phyloP scores from a whole-genome alignment of 805 yeast species.

The Candida michaelii region DNA sequence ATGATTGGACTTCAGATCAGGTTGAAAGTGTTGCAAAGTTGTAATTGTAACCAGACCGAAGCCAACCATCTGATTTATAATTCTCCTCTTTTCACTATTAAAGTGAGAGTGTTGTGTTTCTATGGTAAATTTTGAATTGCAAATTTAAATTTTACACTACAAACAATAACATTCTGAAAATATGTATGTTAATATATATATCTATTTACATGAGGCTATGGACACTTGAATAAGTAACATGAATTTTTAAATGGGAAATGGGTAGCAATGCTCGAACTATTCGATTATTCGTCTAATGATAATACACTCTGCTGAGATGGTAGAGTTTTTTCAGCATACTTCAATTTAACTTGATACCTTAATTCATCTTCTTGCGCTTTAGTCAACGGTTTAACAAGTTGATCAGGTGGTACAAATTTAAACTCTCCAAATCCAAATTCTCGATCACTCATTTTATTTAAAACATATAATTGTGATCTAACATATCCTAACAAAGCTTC shows the following conservation, averaged over 20 bases:
- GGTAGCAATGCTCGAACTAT: too few species aligned
- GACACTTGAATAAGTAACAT: too few species aligned
- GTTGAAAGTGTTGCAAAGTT: conserved; percentile 1
- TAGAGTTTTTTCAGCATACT: conserved; percentile 51
- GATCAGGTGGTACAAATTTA: conserved; percentile 78
- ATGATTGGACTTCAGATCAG: conserved; percentile 28
- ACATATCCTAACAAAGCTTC: conserved; percentile 90
- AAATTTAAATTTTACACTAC: conserved; percentile 2
- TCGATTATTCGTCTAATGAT: conserved; percentile 39
- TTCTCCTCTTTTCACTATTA: too few species aligned
- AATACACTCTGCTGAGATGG: conserved; percentile 59
- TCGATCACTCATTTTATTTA: conserved; percentile 82
- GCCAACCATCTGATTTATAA: too few species aligned
- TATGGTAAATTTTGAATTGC: conserved; percentile 4
- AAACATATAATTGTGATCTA: conserved; percentile 83
- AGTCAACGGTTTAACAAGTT: conserved; percentile 71
- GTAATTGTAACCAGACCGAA: too few species aligned
- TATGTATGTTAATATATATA: neutral
- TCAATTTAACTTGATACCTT: conserved; percentile 48
- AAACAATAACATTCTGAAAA: neutral
- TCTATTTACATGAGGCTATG: conserved; percentile 4
- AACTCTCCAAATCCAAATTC: conserved; percentile 93
- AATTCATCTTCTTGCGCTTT: conserved; percentile 60
- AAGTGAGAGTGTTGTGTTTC: conserved; percentile 1
- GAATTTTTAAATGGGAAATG: too few species aligned